Base-by-base conservation (phyloP, 2,329 filamentous ascomycete species). In the Neurospora crassa region DNA sequence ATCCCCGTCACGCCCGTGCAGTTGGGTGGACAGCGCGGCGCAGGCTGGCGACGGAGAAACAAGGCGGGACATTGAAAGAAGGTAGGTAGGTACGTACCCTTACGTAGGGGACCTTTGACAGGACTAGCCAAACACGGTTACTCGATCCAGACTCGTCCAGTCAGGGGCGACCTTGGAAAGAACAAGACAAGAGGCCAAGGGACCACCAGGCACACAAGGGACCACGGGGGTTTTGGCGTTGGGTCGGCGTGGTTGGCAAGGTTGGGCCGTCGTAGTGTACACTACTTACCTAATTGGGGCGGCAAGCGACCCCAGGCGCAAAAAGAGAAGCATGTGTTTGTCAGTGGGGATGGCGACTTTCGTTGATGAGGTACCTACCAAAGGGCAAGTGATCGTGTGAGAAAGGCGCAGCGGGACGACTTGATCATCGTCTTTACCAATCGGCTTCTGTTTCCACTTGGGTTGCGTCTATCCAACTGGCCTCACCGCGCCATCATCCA, bases 331-430 rank as follows among this genome's bases (percentile, higher is more conserved):
- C 29, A 70, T 40, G 16, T 67, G 47, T 41, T 47, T 70, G 40
- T 43, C 40, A 18, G 69, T 68, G 69, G 69, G 24, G 68, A 70
- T 70, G 70, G 68, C 70, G 70, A 70, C 43, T 70, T 70, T 40
- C n/a, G 29, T 45, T 29, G 29, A 40, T 68, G 68, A 69, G 24
- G 8, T 24, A n/a, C 45, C 45, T 24, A 20, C 67, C 72, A 73
- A 72, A 69, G 40, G 74, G 74, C 71, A 75, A 74, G 63, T 74
- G 74, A 74, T 76, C 75, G 73, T 74, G 74, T 74, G 75, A 72
- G 71, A 67, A 20, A 43, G 37, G 6, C 63, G 11, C 41, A 42
- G 24, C 63, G 53, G 53, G 24, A 34, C 16, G 24, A 34, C 16
- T 18, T 63, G 53, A 63, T 63, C 53, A 18, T 63, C 24, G 24